phyloP scores from a whole-genome alignment of 495 filamentous ascomycete species.

The Talaromyces trachyspermus region DNA sequence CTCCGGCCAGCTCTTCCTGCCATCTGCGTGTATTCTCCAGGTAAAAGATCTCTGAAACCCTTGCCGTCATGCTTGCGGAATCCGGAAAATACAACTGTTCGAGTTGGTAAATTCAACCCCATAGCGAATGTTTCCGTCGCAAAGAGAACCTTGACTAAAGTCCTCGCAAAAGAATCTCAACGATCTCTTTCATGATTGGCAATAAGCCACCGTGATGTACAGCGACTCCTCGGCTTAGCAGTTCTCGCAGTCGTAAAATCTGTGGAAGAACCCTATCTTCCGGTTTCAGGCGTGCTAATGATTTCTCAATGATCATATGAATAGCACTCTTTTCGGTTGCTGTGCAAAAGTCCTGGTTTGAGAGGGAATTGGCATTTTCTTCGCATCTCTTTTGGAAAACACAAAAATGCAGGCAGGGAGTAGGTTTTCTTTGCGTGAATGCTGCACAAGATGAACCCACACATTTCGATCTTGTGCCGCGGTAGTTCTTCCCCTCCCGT shows the following conservation, averaged over 20 bases:
- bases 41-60: conserved; percentile 79
- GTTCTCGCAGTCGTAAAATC: conserved; percentile 77
- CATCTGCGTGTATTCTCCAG: conserved; percentile 98
- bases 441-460: conserved; percentile 94
- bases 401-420: conserved; percentile 95
- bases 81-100: conserved; percentile 95
- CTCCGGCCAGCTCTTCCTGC: conserved; percentile 88
- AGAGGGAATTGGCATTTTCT: conserved; percentile 90
- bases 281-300: conserved; percentile 82
- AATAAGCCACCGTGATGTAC: conserved; percentile 94
- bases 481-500: conserved; percentile 73
- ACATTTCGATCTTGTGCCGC: conserved; percentile 89
- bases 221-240: conserved; percentile 82
- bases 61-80: conserved; percentile 94
- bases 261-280: conserved; percentile 87
- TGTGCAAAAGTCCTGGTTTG: conserved; percentile 88
- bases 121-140: conserved; percentile 98
- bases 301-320: conserved; percentile 97
- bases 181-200: conserved; percentile 95
- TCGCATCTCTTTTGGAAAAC: conserved; percentile 97
- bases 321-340: conserved; percentile 90
- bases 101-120: conserved; percentile 91
- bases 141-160: conserved; percentile 91
- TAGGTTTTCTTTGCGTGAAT: conserved; percentile 76
- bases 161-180: conserved; percentile 96